Evolutionary conservation across 108 stramenopile genomes (phyloP).

Genomic region (Discostella pseudostelligera): DNA sequence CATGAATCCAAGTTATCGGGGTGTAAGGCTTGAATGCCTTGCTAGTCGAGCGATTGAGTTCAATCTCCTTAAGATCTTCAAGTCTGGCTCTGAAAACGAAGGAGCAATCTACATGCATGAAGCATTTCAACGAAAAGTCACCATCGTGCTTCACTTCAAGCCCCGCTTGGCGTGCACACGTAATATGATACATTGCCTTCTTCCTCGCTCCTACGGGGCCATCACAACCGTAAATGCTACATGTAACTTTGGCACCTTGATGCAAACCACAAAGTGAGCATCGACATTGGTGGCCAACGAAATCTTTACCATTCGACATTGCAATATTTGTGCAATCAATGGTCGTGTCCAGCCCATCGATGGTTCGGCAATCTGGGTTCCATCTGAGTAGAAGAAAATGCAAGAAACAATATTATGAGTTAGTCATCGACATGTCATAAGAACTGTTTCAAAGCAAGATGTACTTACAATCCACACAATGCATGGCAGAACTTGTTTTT

Average conservation of each 20-base stretch:
- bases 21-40: slow-evolving; percentile 16
- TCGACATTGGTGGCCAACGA: slow-evolving; percentile 40
- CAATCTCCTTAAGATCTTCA: slow-evolving; percentile 76
- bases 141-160: slow-evolving; percentile 53
- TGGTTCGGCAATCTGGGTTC: slow-evolving; percentile 33
- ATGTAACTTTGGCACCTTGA: slow-evolving; percentile 64
- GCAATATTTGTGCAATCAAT: slow-evolving; percentile 63
- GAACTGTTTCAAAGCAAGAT: neutral
- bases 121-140: slow-evolving; percentile 52
- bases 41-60: slow-evolving; percentile 37
- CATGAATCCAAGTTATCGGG: slow-evolving; percentile 65
- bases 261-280: slow-evolving; percentile 72
- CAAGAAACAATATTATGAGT: slow-evolving; percentile 7
- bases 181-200: slow-evolving; percentile 57
- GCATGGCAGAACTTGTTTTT: slow-evolving; percentile 60
- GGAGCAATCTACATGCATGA: slow-evolving; percentile 57
- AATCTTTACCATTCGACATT: slow-evolving; percentile 63
- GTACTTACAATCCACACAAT: slow-evolving; percentile 74
- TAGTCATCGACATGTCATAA: neutral
- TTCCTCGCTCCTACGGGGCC: slow-evolving; percentile 31
- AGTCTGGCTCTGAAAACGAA: slow-evolving; percentile 73
- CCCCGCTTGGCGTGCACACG: slow-evolving; percentile 84
- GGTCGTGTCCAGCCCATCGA: slow-evolving; percentile 16
- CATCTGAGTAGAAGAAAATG: slow-evolving; percentile 48
- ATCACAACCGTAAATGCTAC: slow-evolving; percentile 46